These are phyloP conservation scores for Fusarium sp. DNA, from an alignment of 2,329 filamentous ascomycete genomes.

Conservation along the genomic window DNA sequence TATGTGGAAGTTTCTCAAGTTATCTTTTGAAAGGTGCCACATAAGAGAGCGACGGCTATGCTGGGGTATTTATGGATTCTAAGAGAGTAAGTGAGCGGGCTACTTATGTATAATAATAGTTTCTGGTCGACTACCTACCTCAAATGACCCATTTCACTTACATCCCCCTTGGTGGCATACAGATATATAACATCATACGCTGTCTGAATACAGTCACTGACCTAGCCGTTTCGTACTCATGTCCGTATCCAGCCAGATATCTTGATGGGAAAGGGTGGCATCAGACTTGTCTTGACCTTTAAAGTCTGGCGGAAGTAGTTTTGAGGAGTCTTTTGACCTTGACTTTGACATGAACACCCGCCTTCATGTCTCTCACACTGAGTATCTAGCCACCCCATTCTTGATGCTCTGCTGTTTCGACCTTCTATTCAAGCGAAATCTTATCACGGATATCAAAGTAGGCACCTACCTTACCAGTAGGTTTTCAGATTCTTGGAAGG, in stretches of 20 bases:
- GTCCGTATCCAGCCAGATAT: constrained; percentile 56
- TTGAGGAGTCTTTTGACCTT: constrained; percentile 61
- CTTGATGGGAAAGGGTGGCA: constrained; percentile 62
- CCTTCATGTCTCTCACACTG: constrained; percentile 21
- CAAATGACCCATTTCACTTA: constrained; percentile 69
- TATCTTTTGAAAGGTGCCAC: no score
- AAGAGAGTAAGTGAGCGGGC: no score
- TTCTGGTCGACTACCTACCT: no score
- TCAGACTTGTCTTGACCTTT: constrained; percentile 59
- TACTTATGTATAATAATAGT: no score
- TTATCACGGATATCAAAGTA: no score
- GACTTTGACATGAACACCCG: constrained; percentile 45
- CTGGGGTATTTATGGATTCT: no score
- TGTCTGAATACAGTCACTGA: constrained; percentile 67
- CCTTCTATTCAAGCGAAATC: no score
- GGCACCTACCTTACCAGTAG: background rate
- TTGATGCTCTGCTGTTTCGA: constrained; percentile 57
- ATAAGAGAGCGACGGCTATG: no score
- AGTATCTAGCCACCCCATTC: constrained; percentile 55
- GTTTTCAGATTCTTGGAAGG: background rate
- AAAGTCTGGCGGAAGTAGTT: constrained; percentile 58
- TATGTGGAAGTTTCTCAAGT: no score
- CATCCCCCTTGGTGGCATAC: constrained; percentile 65
- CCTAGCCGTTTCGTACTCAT: constrained; percentile 56
- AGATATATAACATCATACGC: constrained; percentile 74